Percentiles rank a stretch among this genome's conserved stretches.
Evolutionary conservation across 2,329 filamentous ascomycete genomes (phyloP).

Genomic region (Phyllosticta ampelicida): DNA sequence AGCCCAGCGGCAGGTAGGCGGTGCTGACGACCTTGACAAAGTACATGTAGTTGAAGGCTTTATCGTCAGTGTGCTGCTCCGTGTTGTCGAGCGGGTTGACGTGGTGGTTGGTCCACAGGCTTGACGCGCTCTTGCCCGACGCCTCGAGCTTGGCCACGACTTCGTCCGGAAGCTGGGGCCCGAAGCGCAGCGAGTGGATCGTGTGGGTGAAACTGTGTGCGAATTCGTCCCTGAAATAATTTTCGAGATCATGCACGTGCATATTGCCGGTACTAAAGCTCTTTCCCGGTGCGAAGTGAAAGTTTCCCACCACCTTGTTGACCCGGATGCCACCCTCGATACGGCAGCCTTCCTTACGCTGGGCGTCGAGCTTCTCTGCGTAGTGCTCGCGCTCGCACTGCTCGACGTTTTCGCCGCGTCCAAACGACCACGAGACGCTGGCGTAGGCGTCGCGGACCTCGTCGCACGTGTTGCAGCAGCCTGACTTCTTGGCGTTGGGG

Average conservation of each 20-base stretch:
- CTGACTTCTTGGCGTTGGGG: constrained; percentile 58
- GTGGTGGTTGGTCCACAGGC: constrained; percentile 77
- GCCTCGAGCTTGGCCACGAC: constrained; percentile 45
- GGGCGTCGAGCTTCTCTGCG: constrained; percentile 72
- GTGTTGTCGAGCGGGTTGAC: constrained; percentile 81
- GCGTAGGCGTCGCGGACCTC: constrained; percentile 95
- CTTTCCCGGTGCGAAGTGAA: constrained; percentile 92
- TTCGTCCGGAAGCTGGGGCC: constrained; percentile 73
- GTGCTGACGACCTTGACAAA: constrained; percentile 98
- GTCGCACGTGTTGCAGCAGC: constrained; percentile 94
- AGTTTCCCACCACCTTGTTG: constrained; percentile 98
- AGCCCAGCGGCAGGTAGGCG: constrained; percentile 84
- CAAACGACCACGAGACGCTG: constrained; percentile 82
- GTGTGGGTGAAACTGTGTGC: constrained; percentile 81
- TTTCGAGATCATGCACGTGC: constrained; percentile 95
- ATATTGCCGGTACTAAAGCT: constrained; percentile 94
- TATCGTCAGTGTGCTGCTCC: constrained; percentile 64
- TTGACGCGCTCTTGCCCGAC: constrained; percentile 42
- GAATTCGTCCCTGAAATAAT: constrained; percentile 70
- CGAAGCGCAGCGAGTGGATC: constrained; percentile 85
- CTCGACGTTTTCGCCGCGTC: constrained; percentile 81
- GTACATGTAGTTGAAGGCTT: constrained; percentile 96
- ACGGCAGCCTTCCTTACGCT: constrained; percentile 85
- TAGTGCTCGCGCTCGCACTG: constrained; percentile 96
- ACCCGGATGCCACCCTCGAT: constrained; percentile 86